Base-by-base conservation (phyloP, 345 rosid species). In the Ceriops decandra region DNA sequence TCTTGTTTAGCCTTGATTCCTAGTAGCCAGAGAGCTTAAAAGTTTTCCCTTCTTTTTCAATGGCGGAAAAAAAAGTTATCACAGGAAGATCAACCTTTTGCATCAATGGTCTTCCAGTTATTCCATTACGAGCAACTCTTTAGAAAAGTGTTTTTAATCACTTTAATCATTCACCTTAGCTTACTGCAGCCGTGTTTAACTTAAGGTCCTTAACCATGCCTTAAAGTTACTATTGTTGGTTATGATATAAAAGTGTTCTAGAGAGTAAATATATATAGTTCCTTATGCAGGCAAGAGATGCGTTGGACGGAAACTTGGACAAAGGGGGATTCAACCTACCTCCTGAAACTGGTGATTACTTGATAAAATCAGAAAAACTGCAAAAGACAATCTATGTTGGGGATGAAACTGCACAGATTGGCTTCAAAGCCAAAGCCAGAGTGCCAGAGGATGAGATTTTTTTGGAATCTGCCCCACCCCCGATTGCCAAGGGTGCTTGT, bases 381-480 rank as follows among this genome's bases (percentile, higher is more conserved):
- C 76, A 81, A 68, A 33, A 62, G 60, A 49, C 78, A 57, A 59
- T 53, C 53, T 66, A 51, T 70, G 68, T 57, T 30, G 64, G 35
- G 22, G 70, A 68, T 38, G 83, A 81, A 57, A 52, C 66, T 62
- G 2, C 38, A 60, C 58, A 15, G 6, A 35, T 21, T 1, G 67
- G 46, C 68, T 61, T 42, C 57, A 60, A 69, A 78, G 69, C 72
- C 68, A 71, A 72, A 17, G 62, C 68, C 59, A 79, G 67, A 72
- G 66, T 53, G 63, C 36, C 56, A 16, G 82, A 69, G 63, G 84
- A 77, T 79, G 80, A 63, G 53, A 65, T 51, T 63, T 69, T 82
- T 80, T 58, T 68, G 5, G 74, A 78, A 74, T 80, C 86, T 56
- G 70, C 84, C 74, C 79, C 80, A 56, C 71, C 84, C 71, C 80